These are phyloP conservation scores for Amanita phalloides DNA, from an alignment of 768 basidiomycete genomes.

Conservation along the genomic window DNA sequence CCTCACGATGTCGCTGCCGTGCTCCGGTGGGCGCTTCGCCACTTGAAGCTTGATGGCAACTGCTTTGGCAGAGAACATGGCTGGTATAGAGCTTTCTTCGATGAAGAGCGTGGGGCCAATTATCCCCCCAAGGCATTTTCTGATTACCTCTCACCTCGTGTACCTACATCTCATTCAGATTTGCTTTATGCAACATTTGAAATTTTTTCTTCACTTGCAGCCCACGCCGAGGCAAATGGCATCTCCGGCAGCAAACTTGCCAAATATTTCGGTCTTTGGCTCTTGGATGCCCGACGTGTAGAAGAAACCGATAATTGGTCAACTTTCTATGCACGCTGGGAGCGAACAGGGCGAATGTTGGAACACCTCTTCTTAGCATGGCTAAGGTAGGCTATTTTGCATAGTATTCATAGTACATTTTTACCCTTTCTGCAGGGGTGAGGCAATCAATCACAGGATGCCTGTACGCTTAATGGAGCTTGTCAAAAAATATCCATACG, in stretches of 20 bases:
- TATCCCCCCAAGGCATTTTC: slow-evolving; percentile 60
- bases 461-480: slow-evolving; percentile 65
- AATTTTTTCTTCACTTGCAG: slow-evolving; percentile 58
- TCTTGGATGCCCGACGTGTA: slow-evolving; percentile 39
- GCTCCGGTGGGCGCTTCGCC: slow-evolving; percentile 72
- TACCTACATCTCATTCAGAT: slow-evolving; percentile 48
- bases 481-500: slow-evolving; percentile 60
- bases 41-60: slow-evolving; percentile 49
- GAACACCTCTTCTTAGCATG: slow-evolving; percentile 70
- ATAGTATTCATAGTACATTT: background rate
- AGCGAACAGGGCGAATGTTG: slow-evolving; percentile 56
- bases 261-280: slow-evolving; percentile 66
- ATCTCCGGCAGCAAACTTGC: slow-evolving; percentile 72
- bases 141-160: slow-evolving; percentile 42
- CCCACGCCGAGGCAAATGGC: slow-evolving; percentile 62
- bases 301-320: slow-evolving; percentile 48
- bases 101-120: slow-evolving; percentile 44
- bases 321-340: slow-evolving; percentile 67
- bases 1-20: slow-evolving; percentile 75
- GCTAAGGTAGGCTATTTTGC: slow-evolving; percentile 42
- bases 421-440: slow-evolving; percentile 34
- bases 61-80: slow-evolving; percentile 50
- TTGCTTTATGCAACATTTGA: slow-evolving; percentile 48
- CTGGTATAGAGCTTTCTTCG: slow-evolving; percentile 62
- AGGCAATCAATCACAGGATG: slow-evolving; percentile 42